Evolutionary conservation across 495 filamentous ascomycete genomes (phyloP), one percentile per base, ranked within the genome.

Genomic region (Hypomontagnella submonticulosa): DNA sequence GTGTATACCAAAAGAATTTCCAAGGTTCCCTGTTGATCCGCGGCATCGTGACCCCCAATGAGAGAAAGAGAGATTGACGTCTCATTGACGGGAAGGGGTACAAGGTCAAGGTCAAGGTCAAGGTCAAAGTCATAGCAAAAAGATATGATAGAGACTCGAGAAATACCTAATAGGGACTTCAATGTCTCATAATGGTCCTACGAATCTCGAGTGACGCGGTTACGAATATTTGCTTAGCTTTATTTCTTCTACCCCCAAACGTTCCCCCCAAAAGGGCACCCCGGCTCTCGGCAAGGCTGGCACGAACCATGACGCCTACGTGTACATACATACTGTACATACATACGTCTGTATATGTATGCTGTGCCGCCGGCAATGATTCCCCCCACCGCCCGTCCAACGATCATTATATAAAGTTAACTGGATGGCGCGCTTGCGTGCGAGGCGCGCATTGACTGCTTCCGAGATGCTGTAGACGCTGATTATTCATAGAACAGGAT

Each of bases 401-500:
- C 60, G 37, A 59, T 61, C 44, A 46, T 60, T 60, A 69, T 69
- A 69, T 69, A 64, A 69, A 69, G 66, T 33, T 49, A 27, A 33
- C 55, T 63, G 60, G 55, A 59, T 69, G 54, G 54, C 54, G 59
- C 65, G 59, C 58, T 52, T 58, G 46, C 16, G 55, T 42, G 49
- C 54, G 54, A 68, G 65, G 59, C 59, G 55, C 66, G 66, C 66
- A 69, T 46, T 51, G 56, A 60, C 60, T 64, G 43, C 49, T 63
- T 52, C 50, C 60, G 54, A 44, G 47, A 58, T 48, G 32, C 34
- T 60, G 38, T 51, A 67, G 53, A 38, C 47, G 55, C 50, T 50
- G 66, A 58, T 69, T 69, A 64, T 69, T 69, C 49, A 69, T 69
- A 64, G 66, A 63, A 60, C 55, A 64, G 66, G 66, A 64, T 69